Evolutionary conservation across 306 rosid genomes (phyloP).

Genomic region (Potentilla sterilis): DNA sequence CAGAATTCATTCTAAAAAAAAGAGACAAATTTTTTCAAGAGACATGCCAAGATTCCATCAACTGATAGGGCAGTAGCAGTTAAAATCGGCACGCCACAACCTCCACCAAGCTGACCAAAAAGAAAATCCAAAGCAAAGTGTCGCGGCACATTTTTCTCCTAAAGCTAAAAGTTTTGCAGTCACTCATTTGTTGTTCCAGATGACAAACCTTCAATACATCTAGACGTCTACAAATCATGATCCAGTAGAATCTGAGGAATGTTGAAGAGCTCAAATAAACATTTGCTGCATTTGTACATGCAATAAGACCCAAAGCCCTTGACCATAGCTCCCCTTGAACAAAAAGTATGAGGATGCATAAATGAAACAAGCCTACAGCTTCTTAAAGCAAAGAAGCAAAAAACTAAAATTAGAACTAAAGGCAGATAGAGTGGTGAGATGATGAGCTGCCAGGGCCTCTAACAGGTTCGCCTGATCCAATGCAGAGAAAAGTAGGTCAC

Average conservation of each 20-base stretch:
- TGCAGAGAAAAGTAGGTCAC: not conserved
- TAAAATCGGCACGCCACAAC: not conserved
- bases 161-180: not conserved
- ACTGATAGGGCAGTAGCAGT: not conserved
- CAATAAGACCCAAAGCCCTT: not conserved
- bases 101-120: not conserved
- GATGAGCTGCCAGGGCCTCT: not conserved
- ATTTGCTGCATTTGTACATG: not conserved
- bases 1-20: too few species aligned
- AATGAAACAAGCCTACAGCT: constrained; percentile 6
- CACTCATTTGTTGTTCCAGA: not conserved
- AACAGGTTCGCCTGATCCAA: not conserved
- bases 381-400: constrained; percentile 1
- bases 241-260: not conserved
- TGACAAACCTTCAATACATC: not conserved
- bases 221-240: not conserved
- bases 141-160: not conserved
- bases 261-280: not conserved
- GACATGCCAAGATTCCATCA: not conserved
- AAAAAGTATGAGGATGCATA: not conserved
- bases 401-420: not conserved
- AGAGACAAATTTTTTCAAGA: too few species aligned
- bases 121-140: not conserved
- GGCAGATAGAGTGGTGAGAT: not conserved
- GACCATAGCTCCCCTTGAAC: not conserved